Evolutionary conservation across 352 stramenopile genomes (phyloP).

Genomic region (Pythium chondricola): DNA sequence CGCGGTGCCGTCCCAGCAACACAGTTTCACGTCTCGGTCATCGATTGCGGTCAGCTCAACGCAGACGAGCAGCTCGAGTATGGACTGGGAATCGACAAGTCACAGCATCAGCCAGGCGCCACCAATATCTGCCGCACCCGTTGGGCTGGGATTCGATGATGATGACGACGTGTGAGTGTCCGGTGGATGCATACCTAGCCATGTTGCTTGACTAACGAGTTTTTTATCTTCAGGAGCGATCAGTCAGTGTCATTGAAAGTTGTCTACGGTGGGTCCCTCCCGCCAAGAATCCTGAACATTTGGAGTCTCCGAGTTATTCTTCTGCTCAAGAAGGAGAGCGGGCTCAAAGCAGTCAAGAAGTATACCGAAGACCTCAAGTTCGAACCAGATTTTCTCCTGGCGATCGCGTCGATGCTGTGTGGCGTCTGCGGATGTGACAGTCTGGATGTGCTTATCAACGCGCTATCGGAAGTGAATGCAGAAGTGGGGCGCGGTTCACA

Average conservation of each 20-base stretch:
- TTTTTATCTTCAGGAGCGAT: not conserved
- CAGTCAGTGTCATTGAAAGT: no score
- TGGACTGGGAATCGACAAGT: conserved; percentile 14
- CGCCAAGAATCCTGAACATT: conserved; percentile 21
- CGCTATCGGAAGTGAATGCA: conserved; percentile 44
- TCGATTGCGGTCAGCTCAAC: conserved; percentile 2
- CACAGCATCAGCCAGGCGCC: no score
- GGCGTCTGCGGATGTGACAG: conserved; percentile 50
- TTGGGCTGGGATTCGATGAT: no score
- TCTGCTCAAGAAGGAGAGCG: conserved; percentile 72
- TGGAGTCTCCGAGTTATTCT: conserved; percentile 74
- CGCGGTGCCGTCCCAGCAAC: not conserved
- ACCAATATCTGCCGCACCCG: no score
- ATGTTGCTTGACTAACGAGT: not conserved
- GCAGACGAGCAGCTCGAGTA: conserved; percentile 1
- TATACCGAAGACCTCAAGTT: conserved; percentile 39
- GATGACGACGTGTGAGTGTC: conserved; percentile 7
- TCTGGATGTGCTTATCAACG: conserved; percentile 42
- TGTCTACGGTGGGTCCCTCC: conserved; percentile 5
- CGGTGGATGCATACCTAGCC: not conserved
- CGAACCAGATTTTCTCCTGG: conserved; percentile 61
- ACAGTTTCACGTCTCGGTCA: conserved; percentile 1
- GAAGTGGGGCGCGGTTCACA: conserved; percentile 27
- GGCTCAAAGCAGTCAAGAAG: conserved; percentile 47
- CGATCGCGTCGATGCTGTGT: conserved; percentile 50